Evolutionary conservation across 2,329 filamentous ascomycete genomes (phyloP).

Genomic region (Aspergillus piperis): DNA sequence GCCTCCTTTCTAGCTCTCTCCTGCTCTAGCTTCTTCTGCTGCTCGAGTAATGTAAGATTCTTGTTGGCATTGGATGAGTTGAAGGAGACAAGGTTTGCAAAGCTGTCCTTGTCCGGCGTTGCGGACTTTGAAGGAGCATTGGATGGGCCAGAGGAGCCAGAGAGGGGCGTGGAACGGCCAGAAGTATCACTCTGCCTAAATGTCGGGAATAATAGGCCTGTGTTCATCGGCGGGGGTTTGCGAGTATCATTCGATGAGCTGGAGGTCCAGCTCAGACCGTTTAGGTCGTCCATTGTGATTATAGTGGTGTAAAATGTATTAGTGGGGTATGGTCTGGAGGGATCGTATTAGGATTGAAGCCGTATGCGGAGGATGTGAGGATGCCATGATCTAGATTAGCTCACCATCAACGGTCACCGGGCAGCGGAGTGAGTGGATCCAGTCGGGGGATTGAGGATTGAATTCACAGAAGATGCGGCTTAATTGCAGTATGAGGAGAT

Average conservation of each 20-base stretch:
- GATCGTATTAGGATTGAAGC: slow-evolving; percentile 23
- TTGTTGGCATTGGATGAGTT: slow-evolving; percentile 51
- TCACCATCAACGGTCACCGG: slow-evolving; percentile 20
- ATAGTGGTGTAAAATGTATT: slow-evolving; percentile 14
- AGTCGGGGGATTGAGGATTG: slow-evolving; percentile 1
- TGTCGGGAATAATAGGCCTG: slow-evolving; percentile 37
- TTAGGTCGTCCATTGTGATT: slow-evolving; percentile 50
- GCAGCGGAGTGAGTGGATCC: slow-evolving; percentile 13
- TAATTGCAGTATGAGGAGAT: not conserved
- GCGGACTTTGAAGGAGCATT: slow-evolving; percentile 43
- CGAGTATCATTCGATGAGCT: slow-evolving; percentile 33
- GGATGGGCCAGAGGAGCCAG: slow-evolving; percentile 31
- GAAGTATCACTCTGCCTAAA: slow-evolving; percentile 43
- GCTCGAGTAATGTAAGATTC: slow-evolving; percentile 68
- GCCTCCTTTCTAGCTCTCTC: slow-evolving; percentile 74
- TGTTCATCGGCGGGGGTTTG: slow-evolving; percentile 42
- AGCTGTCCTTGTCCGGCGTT: slow-evolving; percentile 54
- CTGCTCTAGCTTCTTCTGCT: slow-evolving; percentile 71
- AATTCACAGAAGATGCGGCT: not conserved
- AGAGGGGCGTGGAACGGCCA: slow-evolving; percentile 47
- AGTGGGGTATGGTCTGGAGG: slow-evolving; percentile 23
- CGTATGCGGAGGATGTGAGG: slow-evolving; percentile 13
- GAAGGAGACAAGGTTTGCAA: slow-evolving; percentile 67
- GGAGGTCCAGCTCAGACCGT: slow-evolving; percentile 48
- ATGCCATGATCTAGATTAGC: slow-evolving; percentile 21